Evolutionary conservation across 495 filamentous ascomycete species (phyloP).

Genomic region (Neurospora sp.): DNA sequence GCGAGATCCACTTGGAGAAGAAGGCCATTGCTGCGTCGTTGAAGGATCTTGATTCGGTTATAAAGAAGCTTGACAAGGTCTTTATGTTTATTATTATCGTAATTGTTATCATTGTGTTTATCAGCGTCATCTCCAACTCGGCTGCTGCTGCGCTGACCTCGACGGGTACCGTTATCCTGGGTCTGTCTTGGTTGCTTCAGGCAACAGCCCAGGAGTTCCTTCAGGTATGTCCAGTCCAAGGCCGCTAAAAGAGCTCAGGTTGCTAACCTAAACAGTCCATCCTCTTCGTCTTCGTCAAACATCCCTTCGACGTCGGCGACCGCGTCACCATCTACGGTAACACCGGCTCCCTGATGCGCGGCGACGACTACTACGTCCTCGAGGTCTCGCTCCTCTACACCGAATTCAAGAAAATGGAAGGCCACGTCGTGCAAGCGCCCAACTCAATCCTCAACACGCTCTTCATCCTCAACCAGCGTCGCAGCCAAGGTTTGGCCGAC

Average conservation of each 20-base stretch:
- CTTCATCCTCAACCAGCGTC: conserved; percentile 90
- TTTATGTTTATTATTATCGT: conserved; percentile 77
- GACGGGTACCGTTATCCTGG: conserved; percentile 74
- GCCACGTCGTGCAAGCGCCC: conserved; percentile 89
- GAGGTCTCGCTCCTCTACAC: conserved; percentile 92
- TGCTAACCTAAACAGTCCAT: conserved; percentile 45
- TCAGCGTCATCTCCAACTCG: conserved; percentile 81
- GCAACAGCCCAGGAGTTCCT: conserved; percentile 91
- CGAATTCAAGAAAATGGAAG: conserved; percentile 97
- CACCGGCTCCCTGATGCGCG: conserved; percentile 61
- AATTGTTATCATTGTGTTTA: conserved; percentile 71
- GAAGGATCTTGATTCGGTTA: conserved; percentile 91
- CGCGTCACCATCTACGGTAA: conserved; percentile 88
- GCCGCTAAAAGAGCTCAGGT: background rate
- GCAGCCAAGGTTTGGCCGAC: conserved; percentile 82
- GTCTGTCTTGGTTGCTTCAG: conserved; percentile 84
- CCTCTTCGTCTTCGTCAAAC: conserved; percentile 96
- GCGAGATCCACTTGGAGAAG: conserved; percentile 88
- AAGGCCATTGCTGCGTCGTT: conserved; percentile 90
- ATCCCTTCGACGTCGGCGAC: conserved; percentile 95
- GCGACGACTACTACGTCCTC: conserved; percentile 93
- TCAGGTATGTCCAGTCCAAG: conserved; percentile 11
- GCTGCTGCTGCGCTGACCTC: conserved; percentile 77
- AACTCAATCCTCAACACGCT: conserved; percentile 88
- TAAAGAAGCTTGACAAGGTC: conserved; percentile 80